Conservation (phyloP, 257 asterid genomes). For the Solanum medicagineum region DNA sequence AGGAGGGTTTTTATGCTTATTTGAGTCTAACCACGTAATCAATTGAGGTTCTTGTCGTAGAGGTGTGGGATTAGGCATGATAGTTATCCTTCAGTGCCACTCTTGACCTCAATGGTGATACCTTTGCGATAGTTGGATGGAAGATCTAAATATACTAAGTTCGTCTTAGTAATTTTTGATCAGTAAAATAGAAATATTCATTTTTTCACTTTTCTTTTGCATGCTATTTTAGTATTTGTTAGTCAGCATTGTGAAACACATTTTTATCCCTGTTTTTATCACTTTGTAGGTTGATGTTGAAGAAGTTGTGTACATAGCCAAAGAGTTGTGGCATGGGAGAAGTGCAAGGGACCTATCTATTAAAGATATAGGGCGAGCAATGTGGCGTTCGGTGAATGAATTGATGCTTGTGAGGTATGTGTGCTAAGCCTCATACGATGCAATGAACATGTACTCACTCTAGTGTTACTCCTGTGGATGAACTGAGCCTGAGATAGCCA, state of each 20-base stretch:
- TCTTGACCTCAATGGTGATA: neutral
- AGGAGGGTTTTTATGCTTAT: neutral
- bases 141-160: neutral
- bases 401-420: conserved; percentile 78
- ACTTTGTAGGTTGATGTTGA: conserved; percentile 77
- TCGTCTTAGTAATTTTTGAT: neutral
- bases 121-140: neutral
- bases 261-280: neutral
- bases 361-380: conserved; percentile 88
- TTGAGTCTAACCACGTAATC: neutral
- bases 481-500: neutral
- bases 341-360: conserved; percentile 75
- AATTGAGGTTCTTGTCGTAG: neutral
- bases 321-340: conserved; percentile 95
- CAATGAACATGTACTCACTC: neutral
- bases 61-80: neutral
- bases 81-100: neutral
- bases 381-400: conserved; percentile 95
- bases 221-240: neutral
- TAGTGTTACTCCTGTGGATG: neutral
- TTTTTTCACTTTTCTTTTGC: neutral
- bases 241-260: neutral
- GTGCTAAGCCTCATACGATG: neutral
- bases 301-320: conserved; percentile 71
- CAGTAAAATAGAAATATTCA: neutral